These are phyloP conservation scores for Hypoxylon sp. DNA, from an alignment of 2,329 filamentous ascomycete species.

Conservation along the genomic window DNA sequence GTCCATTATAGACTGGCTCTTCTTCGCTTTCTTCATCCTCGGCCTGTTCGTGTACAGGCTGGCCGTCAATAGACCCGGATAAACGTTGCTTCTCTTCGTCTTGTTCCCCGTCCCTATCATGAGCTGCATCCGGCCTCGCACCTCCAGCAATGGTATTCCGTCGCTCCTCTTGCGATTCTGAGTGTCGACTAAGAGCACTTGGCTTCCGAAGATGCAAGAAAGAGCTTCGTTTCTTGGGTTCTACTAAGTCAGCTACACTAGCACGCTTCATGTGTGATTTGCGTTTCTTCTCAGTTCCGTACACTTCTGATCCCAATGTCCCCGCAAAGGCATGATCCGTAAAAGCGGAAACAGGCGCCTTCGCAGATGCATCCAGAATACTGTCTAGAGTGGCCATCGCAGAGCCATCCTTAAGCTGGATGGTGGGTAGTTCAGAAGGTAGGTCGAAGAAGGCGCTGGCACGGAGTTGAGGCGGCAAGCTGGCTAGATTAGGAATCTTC, in stretches of 20 bases:
- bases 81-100: conserved; percentile 50
- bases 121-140: conserved; percentile 16
- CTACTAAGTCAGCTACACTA: conserved; percentile 46
- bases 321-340: conserved; percentile 90
- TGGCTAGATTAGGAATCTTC: conserved; percentile 60
- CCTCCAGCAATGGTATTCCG: conserved; percentile 40
- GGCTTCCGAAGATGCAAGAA: conserved; percentile 65
- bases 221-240: conserved; percentile 64
- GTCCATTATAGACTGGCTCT: conserved; percentile 72
- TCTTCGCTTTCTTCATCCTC: conserved; percentile 64
- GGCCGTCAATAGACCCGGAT: conserved; percentile 51
- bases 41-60: conserved; percentile 57
- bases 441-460: conserved; percentile 93
- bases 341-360: conserved; percentile 90
- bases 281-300: conserved; percentile 72
- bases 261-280: conserved; percentile 55
- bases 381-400: conserved; percentile 91
- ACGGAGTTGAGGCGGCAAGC: conserved; percentile 84
- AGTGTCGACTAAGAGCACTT: conserved; percentile 53
- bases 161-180: conserved; percentile 46
- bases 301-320: conserved; percentile 80
- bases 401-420: conserved; percentile 80
- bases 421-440: conserved; percentile 66
- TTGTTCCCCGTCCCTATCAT: conserved; percentile 31
- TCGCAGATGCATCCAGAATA: conserved; percentile 90